Base-by-base conservation (phyloP, 2,329 filamentous ascomycete genomes). In the Colletotrichum horii region DNA sequence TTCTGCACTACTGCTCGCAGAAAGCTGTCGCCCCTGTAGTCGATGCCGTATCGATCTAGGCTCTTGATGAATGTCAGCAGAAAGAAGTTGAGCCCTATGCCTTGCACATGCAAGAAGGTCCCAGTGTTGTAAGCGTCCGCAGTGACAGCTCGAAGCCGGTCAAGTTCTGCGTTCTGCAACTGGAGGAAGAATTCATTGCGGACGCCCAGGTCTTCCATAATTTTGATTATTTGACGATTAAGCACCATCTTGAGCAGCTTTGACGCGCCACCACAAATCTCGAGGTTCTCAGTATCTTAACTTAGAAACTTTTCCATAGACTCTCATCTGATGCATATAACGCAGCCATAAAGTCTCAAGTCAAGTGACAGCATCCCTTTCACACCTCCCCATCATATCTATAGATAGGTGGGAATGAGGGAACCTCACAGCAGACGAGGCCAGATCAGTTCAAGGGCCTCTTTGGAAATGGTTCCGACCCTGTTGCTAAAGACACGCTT, bases 231-330 rank as follows among this genome's bases (percentile, higher is more conserved):
- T 78, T 95, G 94, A 1, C 94, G 92, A 80, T 97, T 97, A 2
- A 97, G 88, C 22, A 92, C 91, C 78, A 96, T 87, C 0, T 90
- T 90, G 8, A 96, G 88, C 0, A 94, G 93, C 66, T 89, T 91
- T 52, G 91, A 91, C 0, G 92, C 92, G 55, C 91, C 89, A 61
- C 93, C 94, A 80, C 94, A 96, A 60, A 96, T 94, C 75, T 94
- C 94, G 2, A 96, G 86, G 67, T 93, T 89, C 6, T 81, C 81
- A 2, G 81, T 84, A 55, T 90, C 87, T 0, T 85, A 80, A 66
- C 91, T 92, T 2, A 88, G 81, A 77, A 96, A 98, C 79, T 98
- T 98, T 72, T 91, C 87, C 95, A 98, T 98, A 6, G 94, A 96
- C 16, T 87, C 85, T 1, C 88, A 84, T 3, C 95, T 90, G 24